phyloP scores from a whole-genome alignment of 371 early-diverging fungal species.

The Rhizopus arrhizus region DNA sequence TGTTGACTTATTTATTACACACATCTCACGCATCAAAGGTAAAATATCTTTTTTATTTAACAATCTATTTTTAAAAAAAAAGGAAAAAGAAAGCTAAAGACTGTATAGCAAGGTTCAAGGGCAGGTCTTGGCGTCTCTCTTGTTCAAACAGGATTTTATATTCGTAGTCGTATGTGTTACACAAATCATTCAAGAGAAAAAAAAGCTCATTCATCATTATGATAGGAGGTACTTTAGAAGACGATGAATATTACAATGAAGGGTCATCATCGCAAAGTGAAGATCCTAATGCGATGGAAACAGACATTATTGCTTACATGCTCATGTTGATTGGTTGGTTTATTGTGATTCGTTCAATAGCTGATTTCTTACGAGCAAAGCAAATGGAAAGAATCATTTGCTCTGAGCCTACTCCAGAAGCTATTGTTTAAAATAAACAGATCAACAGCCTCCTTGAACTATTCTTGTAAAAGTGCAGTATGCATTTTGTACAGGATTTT shows the following conservation, averaged over 20 bases:
- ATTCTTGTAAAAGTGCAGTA: too few species aligned
- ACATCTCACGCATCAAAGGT: slow-evolving; percentile 70
- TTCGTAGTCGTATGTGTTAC: slow-evolving; percentile 47
- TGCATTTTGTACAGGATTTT: too few species aligned
- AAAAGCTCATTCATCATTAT: background rate
- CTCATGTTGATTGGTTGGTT: slow-evolving; percentile 61
- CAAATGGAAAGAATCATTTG: slow-evolving; percentile 51
- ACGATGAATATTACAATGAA: slow-evolving; percentile 16
- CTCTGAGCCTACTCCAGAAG: slow-evolving; percentile 30
- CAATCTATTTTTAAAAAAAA: background rate
- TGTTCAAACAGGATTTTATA: slow-evolving; percentile 55
- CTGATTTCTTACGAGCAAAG: slow-evolving; percentile 54
- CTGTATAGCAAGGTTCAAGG: slow-evolving; percentile 52
- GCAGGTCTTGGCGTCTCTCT: slow-evolving; percentile 65
- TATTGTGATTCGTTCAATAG: slow-evolving; percentile 51
- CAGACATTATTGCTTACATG: slow-evolving; percentile 39
- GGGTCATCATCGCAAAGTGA: too few species aligned
- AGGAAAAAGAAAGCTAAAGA: background rate
- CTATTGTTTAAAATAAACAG: slow-evolving; percentile 23
- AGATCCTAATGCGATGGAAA: slow-evolving; percentile 11
- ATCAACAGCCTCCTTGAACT: too few species aligned
- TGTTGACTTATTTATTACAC: slow-evolving; percentile 68
- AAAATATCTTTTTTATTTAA: background rate
- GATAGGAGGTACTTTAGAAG: slow-evolving; percentile 30
- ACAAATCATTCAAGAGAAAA: background rate